Evolutionary conservation across 1,284 basidiomycete genomes (phyloP).

Genomic region (Trametes pubescens): DNA sequence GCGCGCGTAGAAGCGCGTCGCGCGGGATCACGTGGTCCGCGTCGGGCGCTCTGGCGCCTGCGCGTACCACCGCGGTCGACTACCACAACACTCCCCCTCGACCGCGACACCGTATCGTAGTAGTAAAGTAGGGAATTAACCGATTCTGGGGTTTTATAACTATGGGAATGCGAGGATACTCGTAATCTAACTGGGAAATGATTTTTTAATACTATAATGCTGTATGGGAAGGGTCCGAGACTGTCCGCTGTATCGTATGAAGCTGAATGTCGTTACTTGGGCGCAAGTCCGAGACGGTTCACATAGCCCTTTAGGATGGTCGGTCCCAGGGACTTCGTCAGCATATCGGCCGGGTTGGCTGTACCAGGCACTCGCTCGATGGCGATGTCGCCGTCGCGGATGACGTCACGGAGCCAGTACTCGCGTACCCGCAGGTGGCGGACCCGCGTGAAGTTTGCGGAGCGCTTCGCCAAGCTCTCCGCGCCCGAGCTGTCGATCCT

Average conservation of each 20-base stretch:
- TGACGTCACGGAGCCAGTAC: slow-evolving; percentile 2
- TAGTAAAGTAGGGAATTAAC: background rate
- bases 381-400: background rate
- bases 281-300: background rate
- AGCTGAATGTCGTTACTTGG: background rate
- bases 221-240: background rate
- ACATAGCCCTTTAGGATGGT: background rate
- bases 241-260: background rate
- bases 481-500: background rate
- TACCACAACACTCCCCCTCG: slow-evolving; percentile 5
- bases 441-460: background rate
- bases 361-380: background rate
- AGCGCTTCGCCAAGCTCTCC: background rate
- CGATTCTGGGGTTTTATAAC: background rate
- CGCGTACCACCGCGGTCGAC: background rate
- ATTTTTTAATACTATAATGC: background rate
- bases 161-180: background rate
- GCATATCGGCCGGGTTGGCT: slow-evolving; percentile 6
- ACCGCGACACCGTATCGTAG: background rate
- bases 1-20: background rate
- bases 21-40: slow-evolving; percentile 3
- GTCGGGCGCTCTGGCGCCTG: background rate
- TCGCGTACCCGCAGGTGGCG: background rate
- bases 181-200: background rate
- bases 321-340: slow-evolving; percentile 14